phyloP scores from a whole-genome alignment of 202 grass and related monocot genomes.

The Tripidium arundinaceum region DNA sequence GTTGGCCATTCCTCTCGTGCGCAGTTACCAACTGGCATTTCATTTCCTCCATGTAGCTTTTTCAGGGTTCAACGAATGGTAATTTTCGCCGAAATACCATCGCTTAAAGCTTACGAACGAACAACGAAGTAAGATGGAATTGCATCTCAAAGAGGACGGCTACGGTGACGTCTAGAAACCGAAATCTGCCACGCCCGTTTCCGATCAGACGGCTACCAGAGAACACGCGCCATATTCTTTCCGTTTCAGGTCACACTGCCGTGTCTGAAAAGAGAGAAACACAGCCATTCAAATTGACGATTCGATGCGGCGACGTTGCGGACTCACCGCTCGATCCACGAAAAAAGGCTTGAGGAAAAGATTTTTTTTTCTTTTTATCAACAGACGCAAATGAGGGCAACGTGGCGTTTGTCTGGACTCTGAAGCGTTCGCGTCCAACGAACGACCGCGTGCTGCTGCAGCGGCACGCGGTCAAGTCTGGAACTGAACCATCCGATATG shows the following conservation, averaged over 20 bases:
- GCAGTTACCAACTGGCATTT: background rate
- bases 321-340: background rate
- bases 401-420: background rate
- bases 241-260: background rate
- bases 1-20: background rate
- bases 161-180: too few species aligned
- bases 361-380: too few species aligned
- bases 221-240: background rate
- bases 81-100: background rate
- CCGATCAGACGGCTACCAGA: background rate
- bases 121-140: background rate
- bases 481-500: background rate
- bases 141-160: background rate
- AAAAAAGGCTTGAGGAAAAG: background rate
- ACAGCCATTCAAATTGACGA: background rate
- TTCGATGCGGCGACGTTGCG: background rate
- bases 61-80: background rate
- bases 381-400: background rate
- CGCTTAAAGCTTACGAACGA: background rate
- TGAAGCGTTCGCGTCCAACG: background rate
- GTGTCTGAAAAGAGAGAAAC: background rate
- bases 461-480: constrained; percentile 16
- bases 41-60: background rate
- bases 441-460: constrained; percentile 1
- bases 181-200: background rate